Evolutionary conservation across 2,329 filamentous ascomycete genomes (phyloP).

Genomic region (Alternaria hordeiaustralica): DNA sequence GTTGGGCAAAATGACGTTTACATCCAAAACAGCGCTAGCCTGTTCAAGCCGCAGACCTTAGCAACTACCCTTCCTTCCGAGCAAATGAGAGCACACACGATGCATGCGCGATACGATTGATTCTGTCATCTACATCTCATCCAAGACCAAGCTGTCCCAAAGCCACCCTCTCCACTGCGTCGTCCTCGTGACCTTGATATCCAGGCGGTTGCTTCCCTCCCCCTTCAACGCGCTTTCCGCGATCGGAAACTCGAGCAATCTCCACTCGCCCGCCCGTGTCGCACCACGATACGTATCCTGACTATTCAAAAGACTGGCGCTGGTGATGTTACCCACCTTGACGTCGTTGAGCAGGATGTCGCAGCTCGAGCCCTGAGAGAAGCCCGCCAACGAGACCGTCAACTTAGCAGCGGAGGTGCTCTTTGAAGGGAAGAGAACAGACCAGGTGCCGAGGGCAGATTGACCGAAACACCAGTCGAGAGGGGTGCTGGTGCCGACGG

Average conservation of each 20-base stretch:
- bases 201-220: constrained; percentile 45
- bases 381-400: constrained; percentile 55
- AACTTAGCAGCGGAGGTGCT: constrained; percentile 42
- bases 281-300: constrained; percentile 58
- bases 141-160: constrained; percentile 52
- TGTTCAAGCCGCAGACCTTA: background rate
- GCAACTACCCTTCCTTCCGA: background rate
- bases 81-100: background rate
- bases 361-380: constrained; percentile 51
- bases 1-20: background rate
- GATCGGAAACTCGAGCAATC: constrained; percentile 53
- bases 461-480: constrained; percentile 60
- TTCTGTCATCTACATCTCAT: constrained; percentile 30
- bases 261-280: constrained; percentile 58
- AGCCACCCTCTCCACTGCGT: constrained; percentile 51
- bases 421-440: constrained; percentile 43
- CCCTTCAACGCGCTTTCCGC: constrained; percentile 34
- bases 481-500: constrained; percentile 44
- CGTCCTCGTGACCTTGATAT: constrained; percentile 46
- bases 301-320: constrained; percentile 49
- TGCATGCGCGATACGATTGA: background rate
- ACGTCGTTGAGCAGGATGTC: constrained; percentile 52
- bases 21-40: background rate
- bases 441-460: constrained; percentile 45
- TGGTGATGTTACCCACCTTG: constrained; percentile 52